Evolutionary conservation across 2,329 filamentous ascomycete species (phyloP), one percentile per base, ranked within the genome.

Genomic region (Polytolypa hystricis): DNA sequence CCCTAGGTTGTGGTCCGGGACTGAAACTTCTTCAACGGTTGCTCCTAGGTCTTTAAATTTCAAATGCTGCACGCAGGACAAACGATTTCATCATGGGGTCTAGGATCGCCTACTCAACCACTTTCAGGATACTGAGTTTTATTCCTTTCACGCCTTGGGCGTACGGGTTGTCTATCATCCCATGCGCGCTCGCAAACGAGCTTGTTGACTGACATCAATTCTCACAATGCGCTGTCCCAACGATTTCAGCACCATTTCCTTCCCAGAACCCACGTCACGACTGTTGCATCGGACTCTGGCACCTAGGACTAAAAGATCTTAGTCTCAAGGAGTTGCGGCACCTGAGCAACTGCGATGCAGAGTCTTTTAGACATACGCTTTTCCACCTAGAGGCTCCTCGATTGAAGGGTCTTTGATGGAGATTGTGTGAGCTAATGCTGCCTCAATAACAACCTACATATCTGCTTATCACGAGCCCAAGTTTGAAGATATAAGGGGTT

Each of bases 241-340:
- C 56, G 11, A 75, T 65, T 29, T 63, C 49, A 0, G 62, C 71
- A 0, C 71, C 71, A 2, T n/a, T n/a, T n/a, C n/a, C 67, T 67
- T 11, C 71, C 63, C 3, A 75, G 50, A 0, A 65, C 52, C 10
- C 72, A 54, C 0, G 62, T 67, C 15, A 74, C 67, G 1, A 74
- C 63, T 0, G 69, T 72, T 0, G 72, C 71, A 48, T 75, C 71
- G 2, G 66, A 67, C 4, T 52, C 57, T 0, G 71, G 68, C 0
- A 60, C 67, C 70, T 70, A 74, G 0, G 62, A 58, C 1, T 49
- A 59, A 40, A 64, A 67, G 10, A 64, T 63, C 42, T 72, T 65
- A 28, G 64, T 73, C 0, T 71, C 69, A 28, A 66, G 63, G 37
- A 73, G 61, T 35, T 71, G 67, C 0, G 71, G 70, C 1, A 75